Evolutionary conservation across 2,329 filamentous ascomycete species (phyloP), one percentile per base, ranked within the genome.

Genomic region (Talaromyces atroroseus): DNA sequence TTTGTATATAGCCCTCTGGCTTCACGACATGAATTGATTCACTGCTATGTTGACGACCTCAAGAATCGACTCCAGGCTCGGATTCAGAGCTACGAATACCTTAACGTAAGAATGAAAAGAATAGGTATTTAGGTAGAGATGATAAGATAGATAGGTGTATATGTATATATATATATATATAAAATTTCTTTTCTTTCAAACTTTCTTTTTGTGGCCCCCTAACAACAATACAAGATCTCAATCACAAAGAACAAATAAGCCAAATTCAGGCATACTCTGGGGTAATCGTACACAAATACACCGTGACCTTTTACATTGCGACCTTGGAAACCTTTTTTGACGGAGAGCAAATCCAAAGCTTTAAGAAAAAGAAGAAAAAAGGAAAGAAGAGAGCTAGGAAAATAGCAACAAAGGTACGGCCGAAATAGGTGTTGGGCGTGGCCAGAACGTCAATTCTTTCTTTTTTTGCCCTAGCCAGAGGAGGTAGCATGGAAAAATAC

Each of bases 191-290:
- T 40, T 40, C 18, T 6, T 32, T 48, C 18, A 7, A 8, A 24
- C 42, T 32, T 26, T 48, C 45, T 48, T 20, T 6, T 48, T n/a
- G n/a, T n/a, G n/a, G 21, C 26, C 21, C 16, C 45, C 45, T 24
- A 48, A 6, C 45, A 24, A 16, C n/a, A 24, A 26, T 44, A 58
- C 61, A 66, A 49, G 65, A 66, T 36, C 49, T 20, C 36, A 42
- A 23, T 18, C 20, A 38, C 32, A 18, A 36, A 38, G 20, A 47
- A 29, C 20, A 49, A 40, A 49, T 16, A 34, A 49, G 23, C 40
- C 21, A 49, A 54, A 40, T 54, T 54, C 32, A 44, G 52, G 52
- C 36, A 32, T 54, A 48, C 44, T 54, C 21, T 48, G 52, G 44
- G 46, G 45, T 40, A 49, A 54, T 54, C 52, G 52, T 54, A 54